phyloP scores from a whole-genome alignment of 1,139 yeast genomes.

The Hemisphaericaspora subhashii region DNA sequence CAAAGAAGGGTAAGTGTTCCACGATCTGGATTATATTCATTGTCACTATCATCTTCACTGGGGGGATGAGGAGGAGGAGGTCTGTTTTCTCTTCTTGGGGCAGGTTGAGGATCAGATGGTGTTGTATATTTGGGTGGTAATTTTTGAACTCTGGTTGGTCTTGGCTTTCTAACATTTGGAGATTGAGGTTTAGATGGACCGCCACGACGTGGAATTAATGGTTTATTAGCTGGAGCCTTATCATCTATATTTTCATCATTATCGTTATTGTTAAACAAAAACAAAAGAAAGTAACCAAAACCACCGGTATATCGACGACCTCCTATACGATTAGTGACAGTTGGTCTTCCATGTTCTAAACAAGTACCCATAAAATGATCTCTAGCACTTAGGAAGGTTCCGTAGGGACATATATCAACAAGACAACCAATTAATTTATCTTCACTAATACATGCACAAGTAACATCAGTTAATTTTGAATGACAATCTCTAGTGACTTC shows the following conservation, averaged over 20 bases:
- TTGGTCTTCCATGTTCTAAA: slow-evolving; percentile 36
- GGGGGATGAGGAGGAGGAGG: slow-evolving; percentile 1
- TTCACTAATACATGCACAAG: slow-evolving; percentile 41
- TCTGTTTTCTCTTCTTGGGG: neutral
- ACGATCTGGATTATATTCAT: slow-evolving; percentile 15
- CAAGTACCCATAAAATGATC: slow-evolving; percentile 59
- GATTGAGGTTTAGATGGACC: neutral
- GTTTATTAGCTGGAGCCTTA: neutral
- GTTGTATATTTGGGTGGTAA: neutral
- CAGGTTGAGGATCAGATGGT: neutral
- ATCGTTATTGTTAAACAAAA: too few species aligned
- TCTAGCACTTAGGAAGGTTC: slow-evolving; percentile 48
- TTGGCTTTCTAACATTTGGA: neutral
- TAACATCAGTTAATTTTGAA: slow-evolving; percentile 32
- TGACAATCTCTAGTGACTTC: slow-evolving; percentile 37
- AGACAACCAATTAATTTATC: slow-evolving; percentile 45
- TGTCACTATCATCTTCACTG: slow-evolving; percentile 6
- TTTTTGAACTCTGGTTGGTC: slow-evolving; percentile 1
- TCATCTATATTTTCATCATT: neutral
- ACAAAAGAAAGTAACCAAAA: too few species aligned
- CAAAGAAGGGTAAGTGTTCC: too few species aligned
- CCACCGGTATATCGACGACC: too few species aligned
- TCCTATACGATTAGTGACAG: too few species aligned
- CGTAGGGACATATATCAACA: slow-evolving; percentile 49
- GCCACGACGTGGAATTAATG: slow-evolving; percentile 1